phyloP scores from a whole-genome alignment of 306 rosid species.

The Adenanthera pavonina region DNA sequence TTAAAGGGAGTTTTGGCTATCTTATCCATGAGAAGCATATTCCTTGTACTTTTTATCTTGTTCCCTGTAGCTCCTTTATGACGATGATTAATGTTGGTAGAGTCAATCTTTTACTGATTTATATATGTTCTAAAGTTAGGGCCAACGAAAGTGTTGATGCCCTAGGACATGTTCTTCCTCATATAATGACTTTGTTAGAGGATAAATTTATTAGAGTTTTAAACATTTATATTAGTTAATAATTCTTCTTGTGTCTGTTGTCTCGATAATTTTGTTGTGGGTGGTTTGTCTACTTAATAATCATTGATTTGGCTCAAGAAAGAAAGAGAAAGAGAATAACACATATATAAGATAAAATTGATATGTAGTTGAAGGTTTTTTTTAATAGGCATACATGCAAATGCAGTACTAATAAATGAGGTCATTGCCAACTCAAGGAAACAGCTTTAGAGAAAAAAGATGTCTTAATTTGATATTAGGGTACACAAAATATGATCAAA shows the following conservation, averaged over 20 bases:
- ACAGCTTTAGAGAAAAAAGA: constrained; percentile 13
- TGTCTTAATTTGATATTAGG: constrained; percentile 21
- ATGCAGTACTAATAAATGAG: neutral
- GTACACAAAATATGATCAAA: too few relatives aligned
- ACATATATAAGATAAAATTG: neutral
- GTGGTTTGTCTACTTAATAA: neutral
- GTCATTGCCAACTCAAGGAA: neutral
- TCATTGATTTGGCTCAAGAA: neutral
- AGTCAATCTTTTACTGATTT: neutral
- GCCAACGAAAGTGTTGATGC: neutral
- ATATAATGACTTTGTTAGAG: neutral
- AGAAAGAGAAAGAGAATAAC: neutral
- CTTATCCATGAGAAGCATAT: constrained; percentile 24
- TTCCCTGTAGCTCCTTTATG: neutral
- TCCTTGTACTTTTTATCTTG: constrained; percentile 7
- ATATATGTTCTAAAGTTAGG: neutral
- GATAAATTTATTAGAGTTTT: constrained; percentile 7
- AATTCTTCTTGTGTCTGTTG: neutral
- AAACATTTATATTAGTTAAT: neutral
- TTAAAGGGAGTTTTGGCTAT: constrained; percentile 23
- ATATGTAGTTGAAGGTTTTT: constrained; percentile 5
- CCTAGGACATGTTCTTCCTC: neutral
- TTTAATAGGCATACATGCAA: neutral
- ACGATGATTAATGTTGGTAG: neutral
- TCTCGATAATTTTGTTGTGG: neutral